These are phyloP conservation scores for Crepidotus variabilis DNA, from an alignment of 768 basidiomycete genomes.

Conservation along the genomic window DNA sequence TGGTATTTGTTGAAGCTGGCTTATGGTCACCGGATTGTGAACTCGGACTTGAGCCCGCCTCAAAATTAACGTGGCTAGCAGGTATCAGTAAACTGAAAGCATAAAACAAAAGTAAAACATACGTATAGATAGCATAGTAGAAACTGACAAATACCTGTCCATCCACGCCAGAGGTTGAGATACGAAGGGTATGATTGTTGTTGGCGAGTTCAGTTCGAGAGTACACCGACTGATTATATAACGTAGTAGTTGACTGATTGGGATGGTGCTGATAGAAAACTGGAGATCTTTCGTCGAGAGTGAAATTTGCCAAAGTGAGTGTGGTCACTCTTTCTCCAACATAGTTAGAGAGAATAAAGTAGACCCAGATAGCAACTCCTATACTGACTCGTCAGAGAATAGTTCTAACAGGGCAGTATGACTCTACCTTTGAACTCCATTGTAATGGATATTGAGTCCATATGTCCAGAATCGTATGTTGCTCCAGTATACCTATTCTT, in stretches of 20 bases:
- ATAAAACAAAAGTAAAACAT: neutral
- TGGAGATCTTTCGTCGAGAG: neutral
- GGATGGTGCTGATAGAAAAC: neutral
- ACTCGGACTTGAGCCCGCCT: no score
- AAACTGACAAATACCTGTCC: neutral
- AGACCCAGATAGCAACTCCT: neutral
- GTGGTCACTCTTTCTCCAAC: neutral
- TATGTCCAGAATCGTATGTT: neutral
- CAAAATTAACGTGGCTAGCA: no score
- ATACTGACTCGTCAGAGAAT: neutral
- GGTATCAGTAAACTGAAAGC: no score
- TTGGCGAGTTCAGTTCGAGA: neutral
- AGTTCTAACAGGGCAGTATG: neutral
- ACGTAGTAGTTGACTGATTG: neutral
- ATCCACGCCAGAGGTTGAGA: neutral
- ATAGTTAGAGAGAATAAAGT: neutral
- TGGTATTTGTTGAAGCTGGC: no score
- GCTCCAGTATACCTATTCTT: neutral
- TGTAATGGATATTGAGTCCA: neutral
- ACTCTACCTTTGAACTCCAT: neutral
- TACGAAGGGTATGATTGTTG: neutral
- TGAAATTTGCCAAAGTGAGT: neutral
- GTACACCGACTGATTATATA: neutral
- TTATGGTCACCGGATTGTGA: no score
- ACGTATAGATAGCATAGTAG: neutral